Evolutionary conservation across 2,329 filamentous ascomycete genomes (phyloP).

Genomic region (Byssochlamys sp.): DNA sequence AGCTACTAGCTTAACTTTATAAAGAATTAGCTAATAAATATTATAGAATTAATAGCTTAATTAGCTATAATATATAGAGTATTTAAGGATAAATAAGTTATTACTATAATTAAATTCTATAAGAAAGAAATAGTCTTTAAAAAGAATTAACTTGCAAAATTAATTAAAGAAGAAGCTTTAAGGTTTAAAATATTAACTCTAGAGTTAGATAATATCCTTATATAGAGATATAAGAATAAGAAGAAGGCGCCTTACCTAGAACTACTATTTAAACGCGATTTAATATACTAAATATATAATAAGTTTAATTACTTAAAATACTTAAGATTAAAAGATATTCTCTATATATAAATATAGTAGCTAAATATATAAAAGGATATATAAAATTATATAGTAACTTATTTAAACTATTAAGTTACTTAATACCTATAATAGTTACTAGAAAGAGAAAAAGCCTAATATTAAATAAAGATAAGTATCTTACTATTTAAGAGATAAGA

Average conservation of each 20-base stretch:
- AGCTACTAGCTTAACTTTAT: no score
- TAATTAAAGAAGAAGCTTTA: background rate
- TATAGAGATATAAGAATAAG: background rate
- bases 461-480: background rate
- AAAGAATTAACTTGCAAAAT: background rate
- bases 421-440: background rate
- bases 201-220: background rate
- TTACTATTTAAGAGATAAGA: background rate
- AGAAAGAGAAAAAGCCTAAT: background rate
- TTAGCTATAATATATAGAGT: no score
- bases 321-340: background rate
- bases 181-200: background rate
- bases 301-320: background rate
- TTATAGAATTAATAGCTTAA: no score
- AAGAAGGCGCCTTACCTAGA: background rate
- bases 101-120: background rate
- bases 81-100: background rate
- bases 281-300: background rate
- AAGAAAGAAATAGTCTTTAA: background rate
- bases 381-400: background rate
- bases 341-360: background rate
- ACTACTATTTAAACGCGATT: background rate
- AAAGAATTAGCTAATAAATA: no score
- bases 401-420: background rate
- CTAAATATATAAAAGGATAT: background rate